A percentile compares a stretch with the other conserved stretches of the same genome.
Evolutionary conservation across 331 rosid species (phyloP).

Genomic region (Arachis monticola): DNA sequence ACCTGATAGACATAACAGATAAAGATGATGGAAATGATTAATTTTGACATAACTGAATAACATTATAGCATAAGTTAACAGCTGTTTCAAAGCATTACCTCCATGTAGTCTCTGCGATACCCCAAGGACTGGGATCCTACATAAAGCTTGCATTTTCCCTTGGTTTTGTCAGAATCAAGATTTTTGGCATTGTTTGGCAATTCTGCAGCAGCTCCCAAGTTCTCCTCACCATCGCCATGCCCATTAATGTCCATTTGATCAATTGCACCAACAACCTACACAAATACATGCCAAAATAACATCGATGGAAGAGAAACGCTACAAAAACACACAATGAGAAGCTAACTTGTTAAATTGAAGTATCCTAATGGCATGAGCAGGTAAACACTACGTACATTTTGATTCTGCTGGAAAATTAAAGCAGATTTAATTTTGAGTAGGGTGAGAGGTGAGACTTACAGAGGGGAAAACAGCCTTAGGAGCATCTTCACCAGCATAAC

Average conservation of each 20-base stretch:
- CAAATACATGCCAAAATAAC: slow-evolving; percentile 24
- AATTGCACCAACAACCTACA: slow-evolving; percentile 68
- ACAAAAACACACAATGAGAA: not conserved
- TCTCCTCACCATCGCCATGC: slow-evolving; percentile 47
- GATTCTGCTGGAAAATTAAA: not conserved
- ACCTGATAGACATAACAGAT: slow-evolving; percentile 48
- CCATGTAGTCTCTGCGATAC: slow-evolving; percentile 77
- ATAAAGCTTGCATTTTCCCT: slow-evolving; percentile 62
- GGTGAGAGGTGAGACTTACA: slow-evolving; percentile 36
- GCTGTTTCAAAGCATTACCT: slow-evolving; percentile 45
- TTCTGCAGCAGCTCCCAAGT: slow-evolving; percentile 57
- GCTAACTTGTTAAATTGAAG: not conserved
- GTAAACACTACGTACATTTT: not conserved
- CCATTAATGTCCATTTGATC: slow-evolving; percentile 76
- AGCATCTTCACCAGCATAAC: slow-evolving; percentile 80
- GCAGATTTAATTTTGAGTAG: not conserved
- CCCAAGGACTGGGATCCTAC: slow-evolving; percentile 75
- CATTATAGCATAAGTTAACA: not conserved
- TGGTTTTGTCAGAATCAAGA: slow-evolving; percentile 59
- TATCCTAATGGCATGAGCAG: not conserved
- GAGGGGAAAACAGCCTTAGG: slow-evolving; percentile 79
- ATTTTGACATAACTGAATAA: not conserved
- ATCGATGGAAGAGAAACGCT: not conserved
- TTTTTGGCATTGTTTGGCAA: slow-evolving; percentile 46
- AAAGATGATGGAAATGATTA: not conserved